Evolutionary conservation across 176 grass and related monocot genomes (phyloP).

Genomic region (Hsuehochloa calcarea): DNA sequence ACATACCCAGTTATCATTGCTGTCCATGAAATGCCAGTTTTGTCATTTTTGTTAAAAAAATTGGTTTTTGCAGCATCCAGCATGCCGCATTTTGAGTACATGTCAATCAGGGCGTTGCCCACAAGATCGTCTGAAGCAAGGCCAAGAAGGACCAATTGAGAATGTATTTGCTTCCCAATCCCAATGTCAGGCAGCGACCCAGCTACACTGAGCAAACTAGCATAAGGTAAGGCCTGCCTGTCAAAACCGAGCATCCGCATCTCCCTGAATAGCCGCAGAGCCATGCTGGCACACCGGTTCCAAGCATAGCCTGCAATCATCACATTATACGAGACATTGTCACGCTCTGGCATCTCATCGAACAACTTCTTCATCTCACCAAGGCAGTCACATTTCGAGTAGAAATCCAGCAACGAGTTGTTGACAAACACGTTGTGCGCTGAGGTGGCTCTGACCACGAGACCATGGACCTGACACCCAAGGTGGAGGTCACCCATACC

Average conservation of each 20-base stretch:
- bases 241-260: conserved; percentile 56
- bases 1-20: conserved; percentile 60
- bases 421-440: conserved; percentile 60
- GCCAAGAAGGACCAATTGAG: conserved; percentile 50
- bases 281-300: conserved; percentile 33
- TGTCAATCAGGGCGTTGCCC: conserved; percentile 69
- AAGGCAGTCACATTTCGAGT: conserved; percentile 67
- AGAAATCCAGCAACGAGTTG: conserved; percentile 85
- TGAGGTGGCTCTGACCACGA: conserved; percentile 51
- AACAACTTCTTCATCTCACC: conserved; percentile 54
- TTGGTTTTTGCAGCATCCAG: conserved; percentile 40
- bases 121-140: conserved; percentile 48
- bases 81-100: conserved; percentile 70
- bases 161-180: conserved; percentile 83
- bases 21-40: conserved; percentile 57
- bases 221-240: conserved; percentile 59
- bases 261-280: conserved; percentile 54
- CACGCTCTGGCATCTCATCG: conserved; percentile 61
- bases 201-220: conserved; percentile 67
- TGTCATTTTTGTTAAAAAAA: conserved; percentile 47
- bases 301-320: conserved; percentile 66
- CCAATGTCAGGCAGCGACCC: conserved; percentile 49
- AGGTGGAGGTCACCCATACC: conserved; percentile 48
- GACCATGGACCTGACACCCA: conserved; percentile 63
- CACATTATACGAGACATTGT: conserved; percentile 84